Conservation (phyloP, 1,139 yeast genomes). For the Suzukiozyma palmioleophila region DNA sequence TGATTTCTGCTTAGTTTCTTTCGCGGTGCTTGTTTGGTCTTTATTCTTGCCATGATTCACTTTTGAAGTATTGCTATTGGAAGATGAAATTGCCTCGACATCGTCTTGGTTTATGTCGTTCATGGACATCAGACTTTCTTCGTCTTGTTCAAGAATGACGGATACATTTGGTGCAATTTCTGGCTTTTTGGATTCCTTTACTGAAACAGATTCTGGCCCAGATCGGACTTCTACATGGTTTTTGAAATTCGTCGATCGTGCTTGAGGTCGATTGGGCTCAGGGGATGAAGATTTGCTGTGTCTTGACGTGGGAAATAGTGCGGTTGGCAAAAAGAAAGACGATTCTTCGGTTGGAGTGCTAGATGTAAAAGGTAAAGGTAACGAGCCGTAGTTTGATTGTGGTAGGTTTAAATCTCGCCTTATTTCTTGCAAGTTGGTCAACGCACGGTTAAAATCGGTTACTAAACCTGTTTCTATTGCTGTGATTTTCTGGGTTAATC, state of each 20-base stretch:
- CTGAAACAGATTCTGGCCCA: no score
- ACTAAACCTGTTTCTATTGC: conserved; percentile 36
- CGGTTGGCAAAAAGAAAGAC: conserved; percentile 2
- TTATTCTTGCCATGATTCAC: no score
- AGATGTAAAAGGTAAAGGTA: neutral
- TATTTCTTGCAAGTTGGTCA: conserved; percentile 8
- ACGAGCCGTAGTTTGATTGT: neutral
- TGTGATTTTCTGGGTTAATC: conserved; percentile 11
- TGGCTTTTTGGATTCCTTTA: neutral
- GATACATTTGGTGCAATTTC: neutral
- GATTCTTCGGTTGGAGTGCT: conserved; percentile 5
- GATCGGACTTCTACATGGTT: neutral
- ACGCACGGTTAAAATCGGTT: conserved; percentile 38
- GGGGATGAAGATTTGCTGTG: neutral
- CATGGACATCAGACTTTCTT: neutral
- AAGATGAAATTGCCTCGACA: no score
- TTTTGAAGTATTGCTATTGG: no score
- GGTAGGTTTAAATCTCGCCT: neutral
- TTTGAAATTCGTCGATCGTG: neutral
- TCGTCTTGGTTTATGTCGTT: no score
- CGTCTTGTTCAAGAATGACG: conserved; percentile 1
- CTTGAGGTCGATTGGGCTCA: neutral
- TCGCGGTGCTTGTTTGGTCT: no score
- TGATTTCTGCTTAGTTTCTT: neutral
- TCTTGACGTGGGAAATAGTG: neutral